These are phyloP conservation scores for Chytridium lagenaria DNA, from an alignment of 371 early-diverging fungal species.

Conservation along the genomic window DNA sequence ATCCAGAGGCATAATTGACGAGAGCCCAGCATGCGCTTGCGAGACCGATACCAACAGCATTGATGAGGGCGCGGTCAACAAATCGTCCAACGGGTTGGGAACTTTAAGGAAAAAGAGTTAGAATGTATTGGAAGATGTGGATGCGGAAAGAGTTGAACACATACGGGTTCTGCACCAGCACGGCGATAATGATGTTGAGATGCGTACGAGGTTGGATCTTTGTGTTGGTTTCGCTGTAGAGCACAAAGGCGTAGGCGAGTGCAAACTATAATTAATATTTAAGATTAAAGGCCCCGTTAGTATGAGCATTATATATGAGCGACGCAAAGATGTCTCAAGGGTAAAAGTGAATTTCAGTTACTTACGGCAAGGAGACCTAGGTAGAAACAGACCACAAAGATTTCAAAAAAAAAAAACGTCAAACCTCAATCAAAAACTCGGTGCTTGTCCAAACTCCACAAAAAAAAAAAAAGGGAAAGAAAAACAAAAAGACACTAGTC, in stretches of 20 bases:
- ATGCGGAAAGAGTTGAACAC: not conserved
- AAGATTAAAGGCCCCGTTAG: too few relatives aligned
- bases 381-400: too few relatives aligned
- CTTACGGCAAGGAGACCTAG: too few relatives aligned
- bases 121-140: not conserved
- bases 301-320: too few relatives aligned
- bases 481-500: too few relatives aligned
- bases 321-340: too few relatives aligned
- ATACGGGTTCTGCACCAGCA: constrained; percentile 19
- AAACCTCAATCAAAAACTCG: too few relatives aligned
- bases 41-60: constrained; percentile 11
- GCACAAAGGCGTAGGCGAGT: constrained; percentile 24
- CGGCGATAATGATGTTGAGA: constrained; percentile 31
- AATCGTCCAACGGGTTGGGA: constrained; percentile 16
- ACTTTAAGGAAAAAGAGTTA: not conserved
- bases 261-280: too few relatives aligned
- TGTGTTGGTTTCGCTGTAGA: constrained; percentile 12
- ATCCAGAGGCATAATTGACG: constrained; percentile 32
- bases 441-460: not conserved
- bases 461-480: too few relatives aligned
- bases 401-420: too few relatives aligned
- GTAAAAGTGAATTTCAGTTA: too few relatives aligned
- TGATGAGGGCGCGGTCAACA: not conserved
- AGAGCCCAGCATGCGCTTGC: constrained; percentile 23
- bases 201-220: constrained; percentile 26